Conservation (phyloP, 805 yeast genomes). For the Spencermartinsiella europaea region DNA sequence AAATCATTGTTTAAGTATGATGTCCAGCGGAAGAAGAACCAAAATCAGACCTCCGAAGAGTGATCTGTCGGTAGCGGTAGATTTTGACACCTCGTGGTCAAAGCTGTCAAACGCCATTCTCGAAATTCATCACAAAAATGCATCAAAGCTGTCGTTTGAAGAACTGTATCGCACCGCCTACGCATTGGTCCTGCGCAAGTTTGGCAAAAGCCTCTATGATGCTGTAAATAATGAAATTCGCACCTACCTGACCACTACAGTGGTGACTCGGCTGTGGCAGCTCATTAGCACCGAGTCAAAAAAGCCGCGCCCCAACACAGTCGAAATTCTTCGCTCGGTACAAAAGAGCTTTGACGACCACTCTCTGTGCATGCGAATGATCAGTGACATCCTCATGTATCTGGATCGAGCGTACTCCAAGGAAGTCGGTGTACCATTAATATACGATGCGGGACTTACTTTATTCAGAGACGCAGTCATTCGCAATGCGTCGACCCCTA, state of each 20-base stretch:
- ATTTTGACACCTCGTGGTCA: conserved; percentile 64
- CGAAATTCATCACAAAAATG: conserved; percentile 68
- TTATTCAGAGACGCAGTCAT: conserved; percentile 60
- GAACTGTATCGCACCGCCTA: conserved; percentile 77
- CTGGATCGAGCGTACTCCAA: conserved; percentile 79
- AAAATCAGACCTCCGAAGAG: conserved; percentile 25
- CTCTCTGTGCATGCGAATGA: conserved; percentile 64
- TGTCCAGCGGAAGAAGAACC: conserved; percentile 16
- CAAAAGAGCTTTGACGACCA: conserved; percentile 65
- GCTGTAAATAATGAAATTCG: conserved; percentile 48
- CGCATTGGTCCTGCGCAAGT: conserved; percentile 63
- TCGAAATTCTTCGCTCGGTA: conserved; percentile 32
- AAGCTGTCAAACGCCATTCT: conserved; percentile 59
- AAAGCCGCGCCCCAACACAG: conserved; percentile 9
- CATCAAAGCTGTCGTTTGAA: conserved; percentile 72
- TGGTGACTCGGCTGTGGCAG: conserved; percentile 21
- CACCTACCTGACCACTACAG: conserved; percentile 37
- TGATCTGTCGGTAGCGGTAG: conserved; percentile 30
- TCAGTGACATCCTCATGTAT: conserved; percentile 81
- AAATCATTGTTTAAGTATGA: no score
- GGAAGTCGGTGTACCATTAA: conserved; percentile 54
- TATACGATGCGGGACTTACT: conserved; percentile 69
- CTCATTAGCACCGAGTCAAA: conserved; percentile 11
- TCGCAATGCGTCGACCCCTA: conserved; percentile 41
- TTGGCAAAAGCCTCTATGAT: conserved; percentile 61